phyloP scores from a whole-genome alignment of 768 basidiomycete genomes.

The Suillus subluteus region DNA sequence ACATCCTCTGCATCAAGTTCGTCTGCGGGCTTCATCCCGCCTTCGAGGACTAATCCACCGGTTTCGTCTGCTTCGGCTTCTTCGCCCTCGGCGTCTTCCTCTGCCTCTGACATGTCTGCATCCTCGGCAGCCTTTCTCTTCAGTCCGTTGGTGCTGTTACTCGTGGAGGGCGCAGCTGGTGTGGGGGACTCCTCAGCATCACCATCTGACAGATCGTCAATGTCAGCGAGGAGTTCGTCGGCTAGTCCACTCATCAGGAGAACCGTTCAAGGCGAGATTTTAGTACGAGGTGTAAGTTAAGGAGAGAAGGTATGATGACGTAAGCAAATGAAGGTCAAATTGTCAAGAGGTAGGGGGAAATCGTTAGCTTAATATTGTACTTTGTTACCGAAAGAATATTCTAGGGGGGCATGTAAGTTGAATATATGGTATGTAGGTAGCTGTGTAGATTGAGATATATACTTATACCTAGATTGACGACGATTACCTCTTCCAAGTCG shows the following conservation, averaged over 20 bases:
- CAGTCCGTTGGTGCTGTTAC: conserved; percentile 34
- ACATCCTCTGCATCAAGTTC: conserved; percentile 95
- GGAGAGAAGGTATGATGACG: not conserved
- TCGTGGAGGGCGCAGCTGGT: conserved; percentile 24
- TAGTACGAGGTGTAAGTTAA: not conserved
- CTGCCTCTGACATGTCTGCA: conserved; percentile 61
- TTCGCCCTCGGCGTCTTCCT: conserved; percentile 45
- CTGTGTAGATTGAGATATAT: not conserved
- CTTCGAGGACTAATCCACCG: conserved; percentile 72
- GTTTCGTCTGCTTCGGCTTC: conserved; percentile 44
- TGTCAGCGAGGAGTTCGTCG: conserved; percentile 90
- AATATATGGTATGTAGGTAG: not conserved
- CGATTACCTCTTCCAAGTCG: not conserved
- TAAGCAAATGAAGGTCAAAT: not conserved
- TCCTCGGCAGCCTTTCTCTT: conserved; percentile 68
- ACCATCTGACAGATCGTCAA: conserved; percentile 82
- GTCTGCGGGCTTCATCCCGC: conserved; percentile 92
- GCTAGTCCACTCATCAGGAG: conserved; percentile 76
- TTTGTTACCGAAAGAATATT: not conserved
- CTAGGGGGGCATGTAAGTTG: not conserved
- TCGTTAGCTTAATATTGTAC: not conserved
- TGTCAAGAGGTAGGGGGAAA: not conserved
- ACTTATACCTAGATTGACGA: not conserved
- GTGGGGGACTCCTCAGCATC: conserved; percentile 48
- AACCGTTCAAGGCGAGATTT: not conserved